Conservation (phyloP, 768 basidiomycete genomes). For the Psilocybe subaeruginosa region DNA sequence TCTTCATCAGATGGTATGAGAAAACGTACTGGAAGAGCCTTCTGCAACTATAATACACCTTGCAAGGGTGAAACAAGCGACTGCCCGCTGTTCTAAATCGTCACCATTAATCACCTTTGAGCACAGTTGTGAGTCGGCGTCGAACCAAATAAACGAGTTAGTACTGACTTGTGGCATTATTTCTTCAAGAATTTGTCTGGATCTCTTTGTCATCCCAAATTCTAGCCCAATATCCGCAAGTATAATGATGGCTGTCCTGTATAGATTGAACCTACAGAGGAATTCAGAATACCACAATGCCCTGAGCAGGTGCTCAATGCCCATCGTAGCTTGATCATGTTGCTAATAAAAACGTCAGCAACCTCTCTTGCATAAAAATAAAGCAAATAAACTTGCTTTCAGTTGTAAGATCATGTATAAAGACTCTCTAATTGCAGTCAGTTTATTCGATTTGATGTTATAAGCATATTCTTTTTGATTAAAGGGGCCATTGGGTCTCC, state of each 20-base stretch:
- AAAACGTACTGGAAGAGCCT: constrained; percentile 44
- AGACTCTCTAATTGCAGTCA: constrained; percentile 44
- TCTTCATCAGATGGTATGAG: neutral
- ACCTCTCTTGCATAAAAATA: constrained; percentile 7
- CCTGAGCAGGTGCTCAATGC: constrained; percentile 68
- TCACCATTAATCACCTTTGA: constrained; percentile 67
- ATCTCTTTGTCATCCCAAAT: constrained; percentile 73
- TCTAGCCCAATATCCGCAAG: constrained; percentile 82
- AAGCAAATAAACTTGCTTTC: constrained; percentile 37
- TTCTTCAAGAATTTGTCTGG: constrained; percentile 68
- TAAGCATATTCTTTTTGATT: constrained; percentile 61
- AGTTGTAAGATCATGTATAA: constrained; percentile 49
- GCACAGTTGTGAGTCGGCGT: neutral
- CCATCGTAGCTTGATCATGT: constrained; percentile 61
- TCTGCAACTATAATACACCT: constrained; percentile 72
- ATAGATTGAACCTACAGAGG: constrained; percentile 65
- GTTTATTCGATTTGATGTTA: constrained; percentile 39
- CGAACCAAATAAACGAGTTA: neutral
- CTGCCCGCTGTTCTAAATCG: constrained; percentile 76
- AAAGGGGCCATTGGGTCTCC: constrained; percentile 58
- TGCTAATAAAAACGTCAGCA: constrained; percentile 55
- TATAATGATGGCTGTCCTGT: constrained; percentile 69
- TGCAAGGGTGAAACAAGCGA: constrained; percentile 73
- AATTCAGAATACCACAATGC: constrained; percentile 84
- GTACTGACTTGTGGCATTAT: constrained; percentile 76